Percentiles rank a stretch among this genome's conserved stretches.
phyloP scores from a whole-genome alignment of 345 rosid species.

The Kandelia obovata region DNA sequence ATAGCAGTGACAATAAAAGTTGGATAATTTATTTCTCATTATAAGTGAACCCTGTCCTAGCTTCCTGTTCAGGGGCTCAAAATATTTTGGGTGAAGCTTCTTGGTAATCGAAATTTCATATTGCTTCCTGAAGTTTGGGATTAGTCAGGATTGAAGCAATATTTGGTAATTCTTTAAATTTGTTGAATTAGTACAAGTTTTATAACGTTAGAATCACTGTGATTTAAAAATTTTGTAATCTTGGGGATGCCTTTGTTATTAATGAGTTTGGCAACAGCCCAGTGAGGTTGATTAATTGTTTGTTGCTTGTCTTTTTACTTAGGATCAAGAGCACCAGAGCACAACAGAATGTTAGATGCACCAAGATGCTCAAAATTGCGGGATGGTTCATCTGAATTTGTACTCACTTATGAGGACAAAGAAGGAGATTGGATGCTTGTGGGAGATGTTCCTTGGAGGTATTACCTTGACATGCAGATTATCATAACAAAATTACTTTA shows the following conservation, averaged over 20 bases:
- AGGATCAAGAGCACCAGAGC: constrained; percentile 39
- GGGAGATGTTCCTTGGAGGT: constrained; percentile 99
- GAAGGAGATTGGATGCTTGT: constrained; percentile 99
- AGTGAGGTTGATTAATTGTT: not conserved
- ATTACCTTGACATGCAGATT: constrained; percentile 11
- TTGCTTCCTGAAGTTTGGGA: not conserved
- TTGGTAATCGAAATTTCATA: not conserved
- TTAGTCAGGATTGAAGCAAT: constrained; percentile 1
- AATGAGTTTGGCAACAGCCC: not conserved
- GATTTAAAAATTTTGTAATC: not conserved
- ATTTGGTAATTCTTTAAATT: not conserved
- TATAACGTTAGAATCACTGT: not conserved
- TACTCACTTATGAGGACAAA: constrained; percentile 81
- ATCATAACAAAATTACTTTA: not conserved
- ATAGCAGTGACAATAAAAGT: not conserved
- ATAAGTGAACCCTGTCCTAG: not conserved
- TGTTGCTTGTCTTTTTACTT: constrained; percentile 14
- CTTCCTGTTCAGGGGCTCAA: not conserved
- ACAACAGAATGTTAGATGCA: constrained; percentile 20
- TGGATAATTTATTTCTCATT: not conserved
- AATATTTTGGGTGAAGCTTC: not conserved
- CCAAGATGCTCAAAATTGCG: constrained; percentile 45
- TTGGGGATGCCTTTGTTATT: constrained; percentile 1
- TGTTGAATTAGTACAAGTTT: not conserved
- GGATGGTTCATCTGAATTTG: constrained; percentile 75